Conservation (phyloP, 169 alveolate species). For the Blepharisma undulans region DNA sequence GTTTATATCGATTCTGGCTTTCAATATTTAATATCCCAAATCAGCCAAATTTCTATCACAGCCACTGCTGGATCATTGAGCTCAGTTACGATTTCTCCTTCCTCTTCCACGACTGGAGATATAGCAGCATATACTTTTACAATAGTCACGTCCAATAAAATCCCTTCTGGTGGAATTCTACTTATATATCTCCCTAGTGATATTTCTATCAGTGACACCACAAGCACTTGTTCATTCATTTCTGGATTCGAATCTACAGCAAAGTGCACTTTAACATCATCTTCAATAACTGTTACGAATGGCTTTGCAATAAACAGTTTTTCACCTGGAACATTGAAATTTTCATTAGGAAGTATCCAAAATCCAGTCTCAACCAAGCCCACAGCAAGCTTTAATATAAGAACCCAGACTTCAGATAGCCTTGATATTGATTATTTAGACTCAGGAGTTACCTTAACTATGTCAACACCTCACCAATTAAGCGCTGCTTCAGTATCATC, state of each 20-base stretch:
- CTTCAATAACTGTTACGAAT: neutral
- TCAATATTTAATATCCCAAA: neutral
- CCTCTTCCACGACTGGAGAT: neutral
- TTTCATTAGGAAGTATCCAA: neutral
- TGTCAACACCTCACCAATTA: neutral
- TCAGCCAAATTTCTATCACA: neutral
- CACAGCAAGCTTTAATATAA: neutral
- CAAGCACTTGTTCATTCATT: neutral
- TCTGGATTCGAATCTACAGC: neutral
- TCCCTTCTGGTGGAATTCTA: neutral
- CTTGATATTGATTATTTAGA: neutral
- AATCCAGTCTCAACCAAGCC: slow-evolving; percentile 26
- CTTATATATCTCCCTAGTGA: neutral
- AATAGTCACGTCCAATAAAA: neutral
- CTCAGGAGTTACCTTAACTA: neutral
- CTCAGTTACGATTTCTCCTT: neutral
- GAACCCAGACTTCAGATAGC: neutral
- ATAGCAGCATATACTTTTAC: neutral
- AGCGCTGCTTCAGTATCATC: neutral
- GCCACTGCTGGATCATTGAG: neutral
- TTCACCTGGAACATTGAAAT: neutral
- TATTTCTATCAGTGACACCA: neutral
- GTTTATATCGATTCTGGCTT: neutral
- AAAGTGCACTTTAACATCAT: neutral
- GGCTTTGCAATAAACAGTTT: slow-evolving; percentile 16